phyloP scores from a whole-genome alignment of 805 yeast species.

The Barnettozyma sucrosica region DNA sequence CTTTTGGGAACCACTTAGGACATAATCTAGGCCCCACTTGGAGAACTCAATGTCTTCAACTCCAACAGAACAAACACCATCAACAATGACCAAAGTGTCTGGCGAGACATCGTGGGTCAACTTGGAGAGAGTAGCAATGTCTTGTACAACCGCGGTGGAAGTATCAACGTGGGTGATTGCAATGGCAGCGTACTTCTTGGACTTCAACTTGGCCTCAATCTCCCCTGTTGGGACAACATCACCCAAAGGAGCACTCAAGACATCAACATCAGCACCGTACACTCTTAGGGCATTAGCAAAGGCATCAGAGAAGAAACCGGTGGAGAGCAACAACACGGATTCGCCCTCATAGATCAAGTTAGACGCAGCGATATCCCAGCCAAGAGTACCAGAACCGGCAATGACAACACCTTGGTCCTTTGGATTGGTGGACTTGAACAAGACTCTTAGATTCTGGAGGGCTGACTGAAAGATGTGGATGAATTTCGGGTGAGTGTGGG shows the following conservation, averaged over 20 bases:
- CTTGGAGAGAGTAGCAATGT: conserved; percentile 56
- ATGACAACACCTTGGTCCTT: conserved; percentile 76
- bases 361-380: conserved; percentile 87
- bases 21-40: conserved; percentile 85
- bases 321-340: conserved; percentile 71
- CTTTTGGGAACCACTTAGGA: conserved; percentile 89
- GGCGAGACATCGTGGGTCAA: conserved; percentile 66
- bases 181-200: conserved; percentile 54
- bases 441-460: conserved; percentile 58
- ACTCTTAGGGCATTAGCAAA: conserved; percentile 70
- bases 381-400: conserved; percentile 90
- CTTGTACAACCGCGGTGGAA: conserved; percentile 85
- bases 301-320: conserved; percentile 85
- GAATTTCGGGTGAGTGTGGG: conserved; percentile 89
- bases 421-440: conserved; percentile 65
- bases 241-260: conserved; percentile 67
- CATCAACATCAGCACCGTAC: conserved; percentile 75
- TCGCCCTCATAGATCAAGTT: conserved; percentile 67
- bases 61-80: conserved; percentile 92
- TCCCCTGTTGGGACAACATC: conserved; percentile 52
- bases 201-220: conserved; percentile 49
- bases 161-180: conserved; percentile 96
- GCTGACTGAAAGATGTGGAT: conserved; percentile 64
- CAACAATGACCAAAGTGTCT: conserved; percentile 77
- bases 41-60: conserved; percentile 84